These are phyloP conservation scores for Trichoderma gracile DNA, from an alignment of 2,329 filamentous ascomycete species.

Conservation along the genomic window DNA sequence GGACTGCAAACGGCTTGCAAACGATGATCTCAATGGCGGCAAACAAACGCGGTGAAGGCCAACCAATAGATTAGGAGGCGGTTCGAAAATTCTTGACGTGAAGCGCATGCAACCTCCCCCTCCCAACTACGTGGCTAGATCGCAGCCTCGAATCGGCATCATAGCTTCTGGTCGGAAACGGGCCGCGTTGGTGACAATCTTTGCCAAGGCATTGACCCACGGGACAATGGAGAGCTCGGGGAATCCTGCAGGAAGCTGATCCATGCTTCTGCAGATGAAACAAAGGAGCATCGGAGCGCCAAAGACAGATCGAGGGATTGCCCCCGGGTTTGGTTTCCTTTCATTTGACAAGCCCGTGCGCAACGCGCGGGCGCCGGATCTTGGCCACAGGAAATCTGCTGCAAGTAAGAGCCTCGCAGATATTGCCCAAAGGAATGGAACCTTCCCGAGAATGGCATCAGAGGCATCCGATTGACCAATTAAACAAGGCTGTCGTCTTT, in stretches of 20 bases:
- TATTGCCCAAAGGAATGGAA: slow-evolving; percentile 24
- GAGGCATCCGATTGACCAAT: slow-evolving; percentile 13
- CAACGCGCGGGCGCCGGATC: neutral
- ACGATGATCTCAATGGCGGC: neutral
- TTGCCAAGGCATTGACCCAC: slow-evolving; percentile 13
- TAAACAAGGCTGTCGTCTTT: neutral
- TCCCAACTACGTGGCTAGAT: neutral
- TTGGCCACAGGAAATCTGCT: neutral
- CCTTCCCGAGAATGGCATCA: slow-evolving; percentile 14
- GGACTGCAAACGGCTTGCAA: neutral
- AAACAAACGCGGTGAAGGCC: neutral
- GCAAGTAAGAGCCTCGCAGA: slow-evolving; percentile 22
- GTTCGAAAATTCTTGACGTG: neutral
- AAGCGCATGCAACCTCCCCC: neutral
- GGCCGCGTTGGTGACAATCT: slow-evolving; percentile 15
- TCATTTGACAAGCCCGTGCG: neutral
- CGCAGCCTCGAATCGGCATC: neutral
- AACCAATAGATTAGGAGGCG: neutral
- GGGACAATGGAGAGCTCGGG: slow-evolving; percentile 11
- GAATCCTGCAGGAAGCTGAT: slow-evolving; percentile 21
- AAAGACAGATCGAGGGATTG: slow-evolving; percentile 1
- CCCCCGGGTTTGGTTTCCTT: neutral
- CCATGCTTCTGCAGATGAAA: slow-evolving; percentile 21
- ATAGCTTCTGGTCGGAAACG: slow-evolving; percentile 17
- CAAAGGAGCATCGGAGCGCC: slow-evolving; percentile 2